Conservation (phyloP, 2,329 filamentous ascomycete genomes). For the Microcyclospora pomicola region DNA sequence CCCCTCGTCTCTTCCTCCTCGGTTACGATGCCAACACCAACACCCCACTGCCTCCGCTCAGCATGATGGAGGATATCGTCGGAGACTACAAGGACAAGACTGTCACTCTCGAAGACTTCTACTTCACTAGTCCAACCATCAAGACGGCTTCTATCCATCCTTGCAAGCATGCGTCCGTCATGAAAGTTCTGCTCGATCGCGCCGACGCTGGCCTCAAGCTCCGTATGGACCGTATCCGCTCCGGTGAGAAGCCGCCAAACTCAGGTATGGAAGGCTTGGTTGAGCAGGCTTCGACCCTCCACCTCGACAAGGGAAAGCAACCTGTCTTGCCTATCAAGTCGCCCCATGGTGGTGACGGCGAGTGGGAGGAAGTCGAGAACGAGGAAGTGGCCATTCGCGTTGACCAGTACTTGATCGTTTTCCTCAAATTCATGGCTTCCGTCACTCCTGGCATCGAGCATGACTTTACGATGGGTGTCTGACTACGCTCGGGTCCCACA, state of each 20-base stretch:
- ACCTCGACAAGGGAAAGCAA: conserved; percentile 45
- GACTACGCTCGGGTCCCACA: conserved; percentile 19
- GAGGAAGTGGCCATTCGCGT: conserved; percentile 72
- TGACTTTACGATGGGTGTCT: conserved; percentile 94
- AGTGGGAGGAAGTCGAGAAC: conserved; percentile 49
- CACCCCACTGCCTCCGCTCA: conserved; percentile 61
- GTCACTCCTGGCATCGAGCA: conserved; percentile 96
- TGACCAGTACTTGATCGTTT: conserved; percentile 80
- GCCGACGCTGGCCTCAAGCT: conserved; percentile 87
- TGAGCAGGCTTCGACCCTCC: conserved; percentile 51
- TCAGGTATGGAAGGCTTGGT: conserved; percentile 73
- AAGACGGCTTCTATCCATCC: conserved; percentile 97
- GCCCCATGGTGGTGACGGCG: conserved; percentile 34
- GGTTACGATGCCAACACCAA: conserved; percentile 57
- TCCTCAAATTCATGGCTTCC: conserved; percentile 59
- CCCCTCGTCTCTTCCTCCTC: conserved; percentile 85
- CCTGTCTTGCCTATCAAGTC: conserved; percentile 18
- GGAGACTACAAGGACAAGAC: conserved; percentile 98
- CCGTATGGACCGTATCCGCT: conserved; percentile 64
- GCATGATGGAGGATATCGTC: conserved; percentile 95
- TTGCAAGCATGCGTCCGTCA: conserved; percentile 92
- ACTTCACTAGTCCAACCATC: conserved; percentile 77
- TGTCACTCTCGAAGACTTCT: conserved; percentile 93
- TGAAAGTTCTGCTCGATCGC: conserved; percentile 93
- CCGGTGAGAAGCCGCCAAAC: conserved; percentile 34